These are phyloP conservation scores for Rhizopogon roseolus DNA, from an alignment of 768 basidiomycete genomes.

Conservation along the genomic window DNA sequence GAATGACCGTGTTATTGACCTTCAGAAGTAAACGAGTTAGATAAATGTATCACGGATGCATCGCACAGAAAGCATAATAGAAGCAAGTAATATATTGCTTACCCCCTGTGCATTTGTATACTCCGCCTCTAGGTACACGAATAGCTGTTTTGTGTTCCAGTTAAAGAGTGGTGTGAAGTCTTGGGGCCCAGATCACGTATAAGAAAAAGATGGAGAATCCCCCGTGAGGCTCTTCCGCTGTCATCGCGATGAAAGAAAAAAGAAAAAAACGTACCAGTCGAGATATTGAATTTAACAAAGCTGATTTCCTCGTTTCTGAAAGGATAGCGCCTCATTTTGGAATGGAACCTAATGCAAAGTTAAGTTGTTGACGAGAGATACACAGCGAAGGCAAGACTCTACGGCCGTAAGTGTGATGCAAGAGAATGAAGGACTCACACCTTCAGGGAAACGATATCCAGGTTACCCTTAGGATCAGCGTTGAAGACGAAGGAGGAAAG, in stretches of 20 bases:
- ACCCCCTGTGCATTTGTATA: slow-evolving; percentile 73
- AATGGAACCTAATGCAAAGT: slow-evolving; percentile 34
- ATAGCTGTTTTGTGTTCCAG: slow-evolving; percentile 97
- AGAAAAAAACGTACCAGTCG: slow-evolving; percentile 54
- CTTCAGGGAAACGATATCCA: slow-evolving; percentile 64
- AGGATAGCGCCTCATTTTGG: slow-evolving; percentile 49
- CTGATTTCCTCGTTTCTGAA: slow-evolving; percentile 69
- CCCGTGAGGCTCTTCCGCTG: slow-evolving; percentile 17
- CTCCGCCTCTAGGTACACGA: slow-evolving; percentile 83
- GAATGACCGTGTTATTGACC: slow-evolving; percentile 74
- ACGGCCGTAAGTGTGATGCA: slow-evolving; percentile 1
- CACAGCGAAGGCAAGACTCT: background rate
- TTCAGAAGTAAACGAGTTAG: slow-evolving; percentile 22
- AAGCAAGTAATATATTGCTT: slow-evolving; percentile 23
- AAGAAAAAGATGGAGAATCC: slow-evolving; percentile 7
- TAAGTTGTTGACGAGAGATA: slow-evolving; percentile 10
- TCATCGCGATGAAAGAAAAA: slow-evolving; percentile 18
- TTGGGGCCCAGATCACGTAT: slow-evolving; percentile 31
- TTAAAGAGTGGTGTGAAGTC: slow-evolving; percentile 82
- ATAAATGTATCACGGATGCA: background rate
- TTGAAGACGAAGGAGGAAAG: slow-evolving; percentile 67
- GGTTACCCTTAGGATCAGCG: slow-evolving; percentile 49
- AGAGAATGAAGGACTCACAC: slow-evolving; percentile 48
- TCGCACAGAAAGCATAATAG: background rate
- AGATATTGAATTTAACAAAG: slow-evolving; percentile 77